phyloP scores from a whole-genome alignment of 2,329 filamentous ascomycete genomes.

The Botrytis aclada region DNA sequence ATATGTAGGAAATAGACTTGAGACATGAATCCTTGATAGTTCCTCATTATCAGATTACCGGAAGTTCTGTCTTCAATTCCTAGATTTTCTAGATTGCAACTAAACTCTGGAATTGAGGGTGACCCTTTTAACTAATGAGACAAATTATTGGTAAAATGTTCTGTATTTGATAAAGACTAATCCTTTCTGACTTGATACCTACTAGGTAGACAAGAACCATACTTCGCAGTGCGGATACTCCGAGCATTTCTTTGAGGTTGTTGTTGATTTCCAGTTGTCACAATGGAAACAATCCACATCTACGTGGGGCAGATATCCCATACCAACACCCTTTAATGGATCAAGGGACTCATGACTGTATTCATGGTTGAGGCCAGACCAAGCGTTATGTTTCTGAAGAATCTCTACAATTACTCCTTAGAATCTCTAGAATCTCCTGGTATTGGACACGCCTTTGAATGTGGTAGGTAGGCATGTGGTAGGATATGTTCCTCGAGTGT shows the following conservation, averaged over 20 bases:
- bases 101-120: background rate
- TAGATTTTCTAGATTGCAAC: background rate
- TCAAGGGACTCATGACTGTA: background rate
- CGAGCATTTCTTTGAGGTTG: background rate
- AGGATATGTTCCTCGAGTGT: background rate
- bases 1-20: conserved; percentile 7
- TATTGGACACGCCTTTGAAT: background rate
- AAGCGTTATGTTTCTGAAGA: background rate
- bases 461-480: background rate
- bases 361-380: conserved; percentile 5
- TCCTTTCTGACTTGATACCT: background rate
- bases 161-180: background rate
- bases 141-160: conserved; percentile 1
- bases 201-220: background rate
- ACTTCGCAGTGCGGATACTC: background rate
- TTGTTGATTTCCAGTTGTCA: background rate
- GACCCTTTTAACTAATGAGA: background rate
- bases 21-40: conserved; percentile 13
- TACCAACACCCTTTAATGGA: conserved; percentile 8
- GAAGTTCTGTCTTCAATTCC: background rate
- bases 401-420: background rate
- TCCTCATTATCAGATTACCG: conserved; percentile 7
- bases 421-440: background rate
- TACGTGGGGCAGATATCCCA: conserved; percentile 1
- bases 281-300: background rate